Evolutionary conservation across 495 filamentous ascomycete species (phyloP), one percentile per base, ranked within the genome.

Genomic region (Penicillium antarcticum): DNA sequence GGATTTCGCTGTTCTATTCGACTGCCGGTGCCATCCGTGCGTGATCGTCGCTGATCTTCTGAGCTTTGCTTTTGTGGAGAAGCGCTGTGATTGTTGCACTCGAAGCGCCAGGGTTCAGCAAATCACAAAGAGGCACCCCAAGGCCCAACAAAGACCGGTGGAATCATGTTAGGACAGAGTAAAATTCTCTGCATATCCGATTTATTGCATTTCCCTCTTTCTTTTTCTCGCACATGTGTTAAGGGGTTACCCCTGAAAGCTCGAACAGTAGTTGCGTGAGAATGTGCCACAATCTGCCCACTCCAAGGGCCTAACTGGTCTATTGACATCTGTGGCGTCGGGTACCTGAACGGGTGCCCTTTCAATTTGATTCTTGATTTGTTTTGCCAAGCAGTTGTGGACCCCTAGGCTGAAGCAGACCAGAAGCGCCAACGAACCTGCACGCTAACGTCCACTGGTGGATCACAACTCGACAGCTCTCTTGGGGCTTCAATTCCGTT

Each of bases 21-120:
- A 11, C 43, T 23, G 31, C 26, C 26, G 26, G 5, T 29, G 7
- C 26, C 9, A 36, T 46, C 4, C 4, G 8, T 46, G 19, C 19
- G 34, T 36, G 14, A 5, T 45, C 26, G 26, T 29, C 26, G 16
- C 32, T 29, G 41, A 33, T 32, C 16, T 32, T 44, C 26, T 46
- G 44, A 17, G 34, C 44, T 18, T 33, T 44, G 17, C 17, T 31
- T 31, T 19, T n/a, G 13, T 14, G 14, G 18, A 42, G n/a, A 43
- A 43, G 41, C 31, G 33, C 44, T 26, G 14, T 24, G 13, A 24
- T 46, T 29, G 26, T 32, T 33, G 8, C 8, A 24, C 18, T 46
- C 44, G 44, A 46, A 46, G 44, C 44, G 44, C 44, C 44, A 29
- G 32, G 19, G 44, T n/a, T 36, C 4, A 11, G 35, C 44, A 8